Base-by-base conservation (phyloP, 495 filamentous ascomycete genomes). In the Neurospora discreta region DNA sequence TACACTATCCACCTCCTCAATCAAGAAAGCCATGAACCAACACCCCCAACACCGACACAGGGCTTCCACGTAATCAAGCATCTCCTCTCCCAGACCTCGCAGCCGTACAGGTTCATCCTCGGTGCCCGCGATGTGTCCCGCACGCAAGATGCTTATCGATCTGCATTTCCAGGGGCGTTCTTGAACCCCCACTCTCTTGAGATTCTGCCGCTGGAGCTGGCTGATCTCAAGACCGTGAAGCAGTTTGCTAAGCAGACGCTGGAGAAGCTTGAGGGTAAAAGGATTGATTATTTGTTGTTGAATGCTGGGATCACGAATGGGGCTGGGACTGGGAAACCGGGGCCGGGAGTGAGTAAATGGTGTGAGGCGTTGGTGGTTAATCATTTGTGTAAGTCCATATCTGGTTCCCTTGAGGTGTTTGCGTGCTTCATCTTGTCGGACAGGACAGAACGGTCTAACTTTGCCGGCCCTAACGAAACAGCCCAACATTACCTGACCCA, bases 401-500 rank as follows among this genome's bases (percentile, higher is more conserved):
- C 3, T 38, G 38, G 38, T 38, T 38, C 60, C 39, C 5, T 42
- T 16, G 39, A 18, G 33, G 38, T 7, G 7, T 36, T 5, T 3
- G 5, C 33, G 4, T 36, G 6, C 6, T 36, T 38, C 5, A 38
- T 7, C 7, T 38, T 38, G 38, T 38, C 38, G 38, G 38, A 38
- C 7, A 38, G 38, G 1, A 38, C 38, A 38, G n/a, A n/a, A n/a
- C n/a, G n/a, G 38, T 38, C 38, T 38, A 38, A 38, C 38, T 38
- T 9, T 1, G 38, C 38, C 7, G 38, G 38, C 7, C 7, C n/a
- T n/a, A n/a, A n/a, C 6, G 0, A 38, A 38, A 38, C 40, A 84
- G 83, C 83, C n/a, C 83, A 85, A 33, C 82, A 85, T 72, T 84
- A 84, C 68, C 81, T 85, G 9, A 69, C 76, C 11, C 82, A 85